Evolutionary conservation across 441 rosid species (phyloP).

Genomic region (Bocquillonia castaneifolia): DNA sequence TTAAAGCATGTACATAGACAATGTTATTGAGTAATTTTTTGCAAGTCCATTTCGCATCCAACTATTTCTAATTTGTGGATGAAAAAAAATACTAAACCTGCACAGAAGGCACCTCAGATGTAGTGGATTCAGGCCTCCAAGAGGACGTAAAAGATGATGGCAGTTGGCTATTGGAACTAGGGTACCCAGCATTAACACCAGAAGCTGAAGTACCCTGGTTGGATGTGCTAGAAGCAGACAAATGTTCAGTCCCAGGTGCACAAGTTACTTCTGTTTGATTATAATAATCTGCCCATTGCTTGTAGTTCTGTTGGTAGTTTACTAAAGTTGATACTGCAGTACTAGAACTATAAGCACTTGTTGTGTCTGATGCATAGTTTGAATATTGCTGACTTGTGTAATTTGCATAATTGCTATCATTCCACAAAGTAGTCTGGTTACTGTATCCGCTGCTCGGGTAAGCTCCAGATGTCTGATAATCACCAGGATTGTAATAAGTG

Average conservation of each 20-base stretch:
- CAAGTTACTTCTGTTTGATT: conserved; percentile 88
- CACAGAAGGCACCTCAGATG: conserved; percentile 53
- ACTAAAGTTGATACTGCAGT: conserved; percentile 48
- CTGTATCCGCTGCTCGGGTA: conserved; percentile 69
- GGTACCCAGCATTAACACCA: conserved; percentile 47
- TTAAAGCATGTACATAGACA: too few species aligned
- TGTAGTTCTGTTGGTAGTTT: conserved; percentile 70
- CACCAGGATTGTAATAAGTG: conserved; percentile 98
- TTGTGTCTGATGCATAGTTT: conserved; percentile 50
- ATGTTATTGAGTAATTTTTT: background rate
- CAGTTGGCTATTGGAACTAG: conserved; percentile 58
- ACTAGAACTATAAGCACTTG: conserved; percentile 49
- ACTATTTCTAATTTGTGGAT: conserved; percentile 7
- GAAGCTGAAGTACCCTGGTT: conserved; percentile 54
- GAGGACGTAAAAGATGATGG: conserved; percentile 43
- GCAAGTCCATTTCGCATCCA: conserved; percentile 1
- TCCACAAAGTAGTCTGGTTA: conserved; percentile 61
- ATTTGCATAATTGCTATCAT: conserved; percentile 62
- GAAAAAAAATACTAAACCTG: conserved; percentile 57
- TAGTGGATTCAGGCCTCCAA: conserved; percentile 63
- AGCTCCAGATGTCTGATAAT: conserved; percentile 99
- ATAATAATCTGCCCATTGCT: conserved; percentile 87
- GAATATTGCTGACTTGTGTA: conserved; percentile 66
- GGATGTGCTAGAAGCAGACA: conserved; percentile 48
- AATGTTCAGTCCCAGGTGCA: conserved; percentile 95